Conservation (phyloP, 73 alveolate species). For the Paramecium biaurelia region DNA sequence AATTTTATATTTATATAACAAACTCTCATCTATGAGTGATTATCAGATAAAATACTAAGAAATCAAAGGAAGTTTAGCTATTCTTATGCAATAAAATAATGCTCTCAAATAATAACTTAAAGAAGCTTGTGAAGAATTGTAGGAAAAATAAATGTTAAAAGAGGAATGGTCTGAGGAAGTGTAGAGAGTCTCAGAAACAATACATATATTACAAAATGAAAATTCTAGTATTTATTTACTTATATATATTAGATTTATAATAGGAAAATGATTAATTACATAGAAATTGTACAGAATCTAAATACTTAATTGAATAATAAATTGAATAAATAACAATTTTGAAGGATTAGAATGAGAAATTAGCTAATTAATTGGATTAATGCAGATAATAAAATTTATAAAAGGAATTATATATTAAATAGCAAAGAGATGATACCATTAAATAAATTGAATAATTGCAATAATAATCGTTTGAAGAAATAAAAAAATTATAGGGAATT, state of each 20-base stretch:
- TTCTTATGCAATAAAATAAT: constrained; percentile 36
- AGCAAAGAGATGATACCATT: background rate
- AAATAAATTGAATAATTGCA: background rate
- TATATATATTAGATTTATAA: background rate
- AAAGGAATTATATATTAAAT: background rate
- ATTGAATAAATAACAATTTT: background rate
- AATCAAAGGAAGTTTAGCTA: constrained; percentile 12
- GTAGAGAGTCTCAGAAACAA: background rate
- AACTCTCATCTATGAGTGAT: background rate
- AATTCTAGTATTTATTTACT: background rate
- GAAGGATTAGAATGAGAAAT: background rate
- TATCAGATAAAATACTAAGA: constrained; percentile 28
- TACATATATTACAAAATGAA: background rate
- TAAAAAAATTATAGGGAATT: background rate
- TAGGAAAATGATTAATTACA: background rate
- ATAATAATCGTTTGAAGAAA: background rate
- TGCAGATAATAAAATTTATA: background rate
- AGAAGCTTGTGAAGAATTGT: constrained; percentile 40
- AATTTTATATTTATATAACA: background rate
- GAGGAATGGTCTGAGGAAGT: constrained; percentile 29
- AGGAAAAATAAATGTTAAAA: background rate
- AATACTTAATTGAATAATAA: background rate
- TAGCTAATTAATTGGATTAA: background rate
- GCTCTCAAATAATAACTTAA: constrained; percentile 21
- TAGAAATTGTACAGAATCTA: background rate